Evolutionary conservation across 306 rosid species (phyloP).

Genomic region (Quercus berberidifolia): DNA sequence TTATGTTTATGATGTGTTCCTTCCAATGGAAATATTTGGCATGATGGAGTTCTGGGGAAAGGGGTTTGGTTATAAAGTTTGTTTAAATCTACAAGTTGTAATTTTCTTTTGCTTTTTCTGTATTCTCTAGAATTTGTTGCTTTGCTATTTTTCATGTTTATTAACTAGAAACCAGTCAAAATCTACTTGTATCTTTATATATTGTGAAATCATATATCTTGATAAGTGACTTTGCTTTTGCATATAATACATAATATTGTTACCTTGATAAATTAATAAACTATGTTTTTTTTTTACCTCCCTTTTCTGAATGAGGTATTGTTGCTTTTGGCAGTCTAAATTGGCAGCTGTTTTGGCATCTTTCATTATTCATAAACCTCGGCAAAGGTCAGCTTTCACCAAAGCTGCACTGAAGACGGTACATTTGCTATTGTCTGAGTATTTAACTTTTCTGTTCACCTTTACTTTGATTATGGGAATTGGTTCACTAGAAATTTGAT

Average conservation of each 20-base stretch:
- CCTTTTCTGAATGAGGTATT: neutral
- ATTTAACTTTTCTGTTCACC: neutral
- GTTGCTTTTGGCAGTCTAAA: constrained; percentile 52
- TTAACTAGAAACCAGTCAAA: neutral
- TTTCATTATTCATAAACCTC: constrained; percentile 84
- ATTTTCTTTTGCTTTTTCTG: neutral
- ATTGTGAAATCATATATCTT: neutral
- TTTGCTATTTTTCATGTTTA: neutral
- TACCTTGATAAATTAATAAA: neutral
- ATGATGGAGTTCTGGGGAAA: neutral
- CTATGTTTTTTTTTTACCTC: neutral
- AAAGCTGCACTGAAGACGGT: constrained; percentile 91
- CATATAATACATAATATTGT: neutral
- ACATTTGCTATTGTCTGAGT: constrained; percentile 1
- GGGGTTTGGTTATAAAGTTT: neutral
- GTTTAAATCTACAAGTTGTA: neutral
- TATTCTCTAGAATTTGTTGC: neutral
- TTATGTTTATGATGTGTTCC: neutral
- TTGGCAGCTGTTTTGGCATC: constrained; percentile 86
- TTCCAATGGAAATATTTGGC: neutral
- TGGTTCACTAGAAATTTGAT: neutral
- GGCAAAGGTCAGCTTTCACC: constrained; percentile 62
- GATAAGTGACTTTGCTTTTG: neutral
- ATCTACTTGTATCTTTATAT: neutral
- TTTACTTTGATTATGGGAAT: neutral